Conservation (phyloP, 345 rosid genomes). For the Gossypium mustelinum region DNA sequence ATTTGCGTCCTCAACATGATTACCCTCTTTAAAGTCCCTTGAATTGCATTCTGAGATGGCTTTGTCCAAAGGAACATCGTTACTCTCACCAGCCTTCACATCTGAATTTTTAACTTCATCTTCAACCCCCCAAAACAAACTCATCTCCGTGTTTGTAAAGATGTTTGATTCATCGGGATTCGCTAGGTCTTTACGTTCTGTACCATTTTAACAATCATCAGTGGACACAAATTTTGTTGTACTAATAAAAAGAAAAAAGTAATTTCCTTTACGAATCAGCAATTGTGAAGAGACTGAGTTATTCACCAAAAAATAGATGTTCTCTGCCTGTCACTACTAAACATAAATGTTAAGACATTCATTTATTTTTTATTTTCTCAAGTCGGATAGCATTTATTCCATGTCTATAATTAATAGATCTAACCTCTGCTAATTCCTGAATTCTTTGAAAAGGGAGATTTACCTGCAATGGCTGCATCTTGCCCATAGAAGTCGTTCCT, state of each 20-base stretch:
- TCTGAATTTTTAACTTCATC: constrained; percentile 10
- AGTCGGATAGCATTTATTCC: background rate
- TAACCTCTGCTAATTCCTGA: constrained; percentile 14
- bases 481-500: background rate
- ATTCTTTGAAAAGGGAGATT: background rate
- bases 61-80: background rate
- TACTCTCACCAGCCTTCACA: background rate
- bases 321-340: too few relatives aligned
- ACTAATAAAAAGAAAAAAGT: background rate
- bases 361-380: too few relatives aligned
- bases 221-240: background rate
- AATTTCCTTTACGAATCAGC: background rate
- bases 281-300: too few relatives aligned
- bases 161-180: constrained; percentile 13
- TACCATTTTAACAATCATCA: background rate
- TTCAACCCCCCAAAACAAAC: constrained; percentile 13
- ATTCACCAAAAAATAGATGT: too few relatives aligned
- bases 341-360: too few relatives aligned
- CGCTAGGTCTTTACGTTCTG: constrained; percentile 15
- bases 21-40: background rate
- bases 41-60: background rate
- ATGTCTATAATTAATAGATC: background rate
- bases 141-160: background rate
- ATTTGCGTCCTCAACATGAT: background rate
- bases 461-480: background rate